Evolutionary conservation across 2,329 filamentous ascomycete species (phyloP).

Genomic region (Alternaria longipes): DNA sequence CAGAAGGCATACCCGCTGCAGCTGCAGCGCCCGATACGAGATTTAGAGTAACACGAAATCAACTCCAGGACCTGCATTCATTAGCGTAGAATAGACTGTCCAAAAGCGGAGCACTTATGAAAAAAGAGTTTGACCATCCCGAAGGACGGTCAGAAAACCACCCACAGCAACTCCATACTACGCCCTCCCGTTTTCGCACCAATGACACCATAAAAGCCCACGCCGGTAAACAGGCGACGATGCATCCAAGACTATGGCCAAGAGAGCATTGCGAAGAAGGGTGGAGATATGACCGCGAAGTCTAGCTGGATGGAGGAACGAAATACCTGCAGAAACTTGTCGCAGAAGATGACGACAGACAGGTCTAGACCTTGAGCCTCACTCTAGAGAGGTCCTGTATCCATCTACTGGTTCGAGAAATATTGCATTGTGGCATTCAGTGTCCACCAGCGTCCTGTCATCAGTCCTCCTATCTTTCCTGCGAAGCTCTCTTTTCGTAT

Average conservation of each 20-base stretch:
- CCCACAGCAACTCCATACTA: conserved; percentile 26
- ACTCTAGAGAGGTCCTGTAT: conserved; percentile 52
- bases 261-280: conserved; percentile 26
- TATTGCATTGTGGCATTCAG: conserved; percentile 10
- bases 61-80: not conserved
- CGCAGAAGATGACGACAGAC: conserved; percentile 39
- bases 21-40: conserved; percentile 16
- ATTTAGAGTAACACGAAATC: not conserved
- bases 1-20: conserved; percentile 3
- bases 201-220: conserved; percentile 12
- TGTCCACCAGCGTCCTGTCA: conserved; percentile 18
- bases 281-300: conserved; percentile 22
- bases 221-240: conserved; percentile 4
- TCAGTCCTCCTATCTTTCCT: conserved; percentile 23
- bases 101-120: conserved; percentile 51
- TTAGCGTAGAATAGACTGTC: conserved; percentile 39
- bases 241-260: conserved; percentile 31
- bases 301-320: conserved; percentile 13
- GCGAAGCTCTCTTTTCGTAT: conserved; percentile 8
- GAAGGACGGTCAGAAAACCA: conserved; percentile 33
- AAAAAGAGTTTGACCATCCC: conserved; percentile 45
- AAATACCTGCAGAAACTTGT: conserved; percentile 17
- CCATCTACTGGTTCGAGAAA: conserved; percentile 22
- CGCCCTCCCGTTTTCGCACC: conserved; percentile 31
- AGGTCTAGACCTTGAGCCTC: conserved; percentile 55